Conservation (phyloP, 176 grass and related monocot species). For the Rhipidocladum racemiflorum region DNA sequence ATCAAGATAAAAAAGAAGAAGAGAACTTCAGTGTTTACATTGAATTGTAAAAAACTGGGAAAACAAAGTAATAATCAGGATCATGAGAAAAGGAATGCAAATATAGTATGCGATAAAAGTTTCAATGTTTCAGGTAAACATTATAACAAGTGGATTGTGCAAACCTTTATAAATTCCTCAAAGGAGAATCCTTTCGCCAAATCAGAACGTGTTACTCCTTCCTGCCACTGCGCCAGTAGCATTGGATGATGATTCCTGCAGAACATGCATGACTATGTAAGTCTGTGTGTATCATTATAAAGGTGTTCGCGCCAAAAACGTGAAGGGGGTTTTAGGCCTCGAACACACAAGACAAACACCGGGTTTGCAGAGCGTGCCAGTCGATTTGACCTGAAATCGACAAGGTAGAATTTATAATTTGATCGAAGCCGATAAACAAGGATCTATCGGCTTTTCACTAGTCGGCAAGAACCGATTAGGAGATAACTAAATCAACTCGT, state of each 20-base stretch:
- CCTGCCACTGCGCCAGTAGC: constrained; percentile 82
- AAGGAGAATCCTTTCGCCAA: constrained; percentile 59
- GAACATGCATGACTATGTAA: constrained; percentile 15
- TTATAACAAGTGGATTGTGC: background rate
- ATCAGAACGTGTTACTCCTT: constrained; percentile 82
- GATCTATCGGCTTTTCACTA: too few species aligned
- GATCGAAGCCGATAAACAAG: too few species aligned
- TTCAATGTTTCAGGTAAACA: background rate
- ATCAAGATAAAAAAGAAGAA: background rate
- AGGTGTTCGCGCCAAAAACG: too few species aligned
- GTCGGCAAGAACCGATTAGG: too few species aligned
- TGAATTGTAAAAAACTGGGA: background rate
- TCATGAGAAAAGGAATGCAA: background rate
- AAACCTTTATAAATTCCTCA: constrained; percentile 86
- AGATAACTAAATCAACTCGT: too few species aligned
- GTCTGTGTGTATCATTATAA: background rate
- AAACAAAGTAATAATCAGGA: background rate
- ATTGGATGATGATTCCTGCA: constrained; percentile 88
- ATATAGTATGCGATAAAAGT: background rate
- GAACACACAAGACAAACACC: too few species aligned
- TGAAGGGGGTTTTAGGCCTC: too few species aligned
- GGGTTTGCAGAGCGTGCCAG: too few species aligned
- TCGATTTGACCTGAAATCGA: too few species aligned
- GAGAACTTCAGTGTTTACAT: background rate
- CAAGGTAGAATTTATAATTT: too few species aligned